Base-by-base conservation (phyloP, 2,329 filamentous ascomycete genomes). In the Botrytis cinerea region DNA sequence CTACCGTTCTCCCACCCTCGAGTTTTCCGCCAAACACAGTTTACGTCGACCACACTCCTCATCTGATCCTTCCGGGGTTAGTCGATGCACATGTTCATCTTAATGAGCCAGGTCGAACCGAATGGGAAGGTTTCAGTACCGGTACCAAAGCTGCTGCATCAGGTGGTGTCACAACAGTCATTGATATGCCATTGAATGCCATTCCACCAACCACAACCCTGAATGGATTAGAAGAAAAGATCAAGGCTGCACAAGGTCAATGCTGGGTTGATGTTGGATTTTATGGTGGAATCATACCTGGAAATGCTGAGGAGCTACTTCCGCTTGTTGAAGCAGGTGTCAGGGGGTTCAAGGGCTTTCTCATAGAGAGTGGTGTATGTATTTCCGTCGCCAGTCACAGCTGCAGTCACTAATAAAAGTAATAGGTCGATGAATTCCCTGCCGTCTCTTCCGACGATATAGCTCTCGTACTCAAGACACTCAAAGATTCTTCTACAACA, bases 261-360 rank as follows among this genome's bases (percentile, higher is more conserved):
- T 97, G 95, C 84, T 99, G 95, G 95, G 94, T 98, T 40, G 96
- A 98, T 79, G 95, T 98, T n/a, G 96, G 94, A 45, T 98, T 99
- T 83, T 98, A 98, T 81, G 96, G 96, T 40, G 96, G 96, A 46
- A 90, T 98, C 57, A 90, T 99, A 66, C 96, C 96, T 5, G 96
- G 95, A 2, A 99, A 99, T 80, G 88, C 91, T 4, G 83, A 88
- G 18, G 90, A 98, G 79, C 84, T 99, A 72, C 89, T 93, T 78
- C 91, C 90, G 0, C 86, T 99, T 6, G 92, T 98, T 0, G 88
- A 93, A 73, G 92, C 90, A 59, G 96, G 96, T 71, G 95, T 98
- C 18, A 88, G 95, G 76, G 96, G 96, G 20, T 98, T 99, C 87
- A 99, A 99, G 84, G 95, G 95, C 0, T 99, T 99, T 82, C 84